Base-by-base conservation (phyloP, 2,329 filamentous ascomycete species). In the Lasiodiplodia sp. region DNA sequence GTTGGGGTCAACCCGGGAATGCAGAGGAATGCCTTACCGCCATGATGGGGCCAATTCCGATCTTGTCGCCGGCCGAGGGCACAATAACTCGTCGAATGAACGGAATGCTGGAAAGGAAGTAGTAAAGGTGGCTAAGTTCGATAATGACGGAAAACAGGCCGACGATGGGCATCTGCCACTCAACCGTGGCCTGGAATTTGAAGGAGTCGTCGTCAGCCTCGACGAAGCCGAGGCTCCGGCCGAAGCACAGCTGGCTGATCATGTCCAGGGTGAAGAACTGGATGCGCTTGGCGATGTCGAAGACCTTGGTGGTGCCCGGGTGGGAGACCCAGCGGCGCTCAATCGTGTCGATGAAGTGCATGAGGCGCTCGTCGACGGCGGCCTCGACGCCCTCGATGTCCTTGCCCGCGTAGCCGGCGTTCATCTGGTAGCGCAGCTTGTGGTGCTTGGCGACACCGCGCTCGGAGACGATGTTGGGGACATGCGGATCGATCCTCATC, bases 211-310 rank as follows among this genome's bases (percentile, higher is more conserved):
- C 8, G 71, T 87, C 83, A 5, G 78, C 72, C 16, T 80, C 79
- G 1, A 87, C 71, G 70, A 83, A 84, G 12, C 85, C 85, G 69
- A 87, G 86, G 0, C 81, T 74, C 58, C 83, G 77, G 7, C 79
- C 79, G 68, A 82, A 82, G 10, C 79, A 80, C 31, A 82, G 71
- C 66, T 78, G 77, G 2, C 78, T 81, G 70, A 81, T 81, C 31
- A 81, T 78, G 71, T 82, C 80, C 23, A 82, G 72, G 2, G 80
- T 81, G 74, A 82, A 81, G 74, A 76, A 82, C 14, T 76, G 77
- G 6, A 76, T 78, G 18, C 78, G 70, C 7, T 76, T 73, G 3
- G 76, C 77, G 2, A 82, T 73, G 69, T 82, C 79, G 34, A 68
- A 85, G 79, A 58, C 38, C 40, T 60, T 60, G 65, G 56, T 65